Base-by-base conservation (phyloP, 768 basidiomycete species). In the Tulasnella calospora region DNA sequence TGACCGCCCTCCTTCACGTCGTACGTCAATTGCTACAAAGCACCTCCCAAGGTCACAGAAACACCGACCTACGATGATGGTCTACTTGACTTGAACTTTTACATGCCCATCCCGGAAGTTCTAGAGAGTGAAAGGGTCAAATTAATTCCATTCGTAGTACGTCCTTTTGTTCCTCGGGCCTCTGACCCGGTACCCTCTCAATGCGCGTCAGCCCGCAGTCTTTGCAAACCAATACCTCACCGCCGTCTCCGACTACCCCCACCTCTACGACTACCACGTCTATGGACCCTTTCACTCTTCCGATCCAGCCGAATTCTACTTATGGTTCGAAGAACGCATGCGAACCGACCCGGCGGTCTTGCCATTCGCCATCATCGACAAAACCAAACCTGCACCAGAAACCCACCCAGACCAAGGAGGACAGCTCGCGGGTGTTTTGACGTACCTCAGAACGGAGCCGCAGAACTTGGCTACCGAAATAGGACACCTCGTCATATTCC, bases 321-420 rank as follows among this genome's bases (percentile, higher is more conserved):
- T 41, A 23, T 78, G 46, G 27, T 72, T 78, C 41, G 44, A 79
- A 57, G 71, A 27, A 21, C 81, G 80, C 35, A 84, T 89, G 41
- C 83, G 81, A 1, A 81, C 83, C 4, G 82, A 87, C 69, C 83
- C 83, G 0, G 82, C 82, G 46, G 75, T 75, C 19, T 75, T 87
- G 15, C 83, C 89, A 19, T 90, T 89, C 80, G 87, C 87, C 51
- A 84, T 91, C 51, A 86, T 88, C 81, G 89, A 91, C 82, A 89
- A 88, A 80, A 86, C 87, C 0, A 82, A 81, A 15, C 82, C 82
- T 9, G 81, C 84, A 36, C 77, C 35, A n/a, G 61, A 75, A 23
- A 83, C 82, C 71, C 44, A 72, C 71, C 69, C 61, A 40, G 74
- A 75, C 40, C 57, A 61, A 40, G 80, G 74, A 55, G 76, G 80